Evolutionary conservation across 2,329 filamentous ascomycete species (phyloP).

Genomic region (Hymenoscyphus linearis): DNA sequence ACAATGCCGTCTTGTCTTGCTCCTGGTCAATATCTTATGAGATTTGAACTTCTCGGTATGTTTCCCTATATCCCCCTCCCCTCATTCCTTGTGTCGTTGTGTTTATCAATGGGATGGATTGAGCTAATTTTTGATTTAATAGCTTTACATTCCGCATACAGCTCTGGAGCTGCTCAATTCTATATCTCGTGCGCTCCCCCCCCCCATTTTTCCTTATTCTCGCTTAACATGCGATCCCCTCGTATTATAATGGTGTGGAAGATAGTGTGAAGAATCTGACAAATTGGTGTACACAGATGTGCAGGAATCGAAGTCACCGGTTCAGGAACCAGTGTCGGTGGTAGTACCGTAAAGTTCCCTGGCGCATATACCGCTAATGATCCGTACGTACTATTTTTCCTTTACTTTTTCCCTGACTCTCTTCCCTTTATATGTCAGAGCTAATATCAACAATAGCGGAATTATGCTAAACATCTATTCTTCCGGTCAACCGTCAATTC

Average conservation of each 20-base stretch:
- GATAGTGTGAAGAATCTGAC: background rate
- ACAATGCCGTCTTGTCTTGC: slow-evolving; percentile 46
- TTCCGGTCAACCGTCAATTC: slow-evolving; percentile 27
- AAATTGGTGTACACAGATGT: slow-evolving; percentile 19
- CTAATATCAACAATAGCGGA: slow-evolving; percentile 28
- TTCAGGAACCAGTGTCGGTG: slow-evolving; percentile 38
- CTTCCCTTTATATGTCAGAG: background rate
- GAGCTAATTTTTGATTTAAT: background rate
- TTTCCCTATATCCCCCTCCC: slow-evolving; percentile 17
- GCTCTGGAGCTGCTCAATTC: slow-evolving; percentile 24
- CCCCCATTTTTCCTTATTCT: no score
- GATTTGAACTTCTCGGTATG: slow-evolving; percentile 44
- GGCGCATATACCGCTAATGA: slow-evolving; percentile 43
- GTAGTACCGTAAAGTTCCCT: slow-evolving; percentile 39
- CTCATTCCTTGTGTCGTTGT: background rate
- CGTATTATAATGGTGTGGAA: no score
- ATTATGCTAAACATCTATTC: slow-evolving; percentile 34
- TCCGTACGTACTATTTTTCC: slow-evolving; percentile 31
- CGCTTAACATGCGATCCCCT: slow-evolving; percentile 22
- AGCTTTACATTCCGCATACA: slow-evolving; percentile 43
- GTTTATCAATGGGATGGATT: no score
- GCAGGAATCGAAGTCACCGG: slow-evolving; percentile 43
- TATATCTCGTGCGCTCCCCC: slow-evolving; percentile 29
- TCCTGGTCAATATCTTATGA: slow-evolving; percentile 49
- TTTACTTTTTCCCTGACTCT: no score